Base-by-base conservation (phyloP, 352 stramenopile species). In the Globisporangium canariense region DNA sequence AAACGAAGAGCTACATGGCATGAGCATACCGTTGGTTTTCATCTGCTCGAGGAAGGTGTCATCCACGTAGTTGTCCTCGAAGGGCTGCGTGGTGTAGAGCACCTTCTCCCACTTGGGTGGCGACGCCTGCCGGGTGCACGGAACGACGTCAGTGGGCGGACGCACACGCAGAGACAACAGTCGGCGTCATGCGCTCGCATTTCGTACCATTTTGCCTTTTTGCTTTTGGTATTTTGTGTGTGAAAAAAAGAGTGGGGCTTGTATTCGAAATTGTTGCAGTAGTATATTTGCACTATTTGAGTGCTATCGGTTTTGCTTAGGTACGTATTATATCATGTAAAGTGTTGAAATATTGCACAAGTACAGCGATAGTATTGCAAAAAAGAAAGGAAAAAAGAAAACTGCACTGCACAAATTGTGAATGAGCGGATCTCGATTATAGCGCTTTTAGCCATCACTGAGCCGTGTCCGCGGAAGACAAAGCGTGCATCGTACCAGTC, bases 1-100 rank as follows among this genome's bases (percentile, higher is more conserved):
- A 28, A 28, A 28, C 5, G 25, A 32, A 14, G 11, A 38, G 10
- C 14, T 22, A 36, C 25, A 28, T 28, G 25, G 25, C 25, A n/a
- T 32, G 32, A 7, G 45, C 7, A 34, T 67, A 96, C 90, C 78
- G 65, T 97, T 97, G 14, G 89, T 97, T 58, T 86, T 87, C 65
- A 97, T 86, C 68, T 97, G 88, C 70, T 93, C 81, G 32, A 97
- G 77, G 71, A 97, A 97, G 30, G 82, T 90, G 56, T 83, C 73
- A 60, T 92, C 84, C 54, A 97, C 90, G 72, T 96, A 94, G 70
- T 96, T 95, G 75, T 97, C 91, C 34, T 91, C 83, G 67, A 93
- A 97, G 0, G 83, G 86, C 74, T 97, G 91, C 54, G 76, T 65
- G 46, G 88, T 82, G 66, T 95, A 97, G 52, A 97, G 75, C 20